phyloP scores from a whole-genome alignment of 352 stramenopile genomes.

The Pythium coloratum region DNA sequence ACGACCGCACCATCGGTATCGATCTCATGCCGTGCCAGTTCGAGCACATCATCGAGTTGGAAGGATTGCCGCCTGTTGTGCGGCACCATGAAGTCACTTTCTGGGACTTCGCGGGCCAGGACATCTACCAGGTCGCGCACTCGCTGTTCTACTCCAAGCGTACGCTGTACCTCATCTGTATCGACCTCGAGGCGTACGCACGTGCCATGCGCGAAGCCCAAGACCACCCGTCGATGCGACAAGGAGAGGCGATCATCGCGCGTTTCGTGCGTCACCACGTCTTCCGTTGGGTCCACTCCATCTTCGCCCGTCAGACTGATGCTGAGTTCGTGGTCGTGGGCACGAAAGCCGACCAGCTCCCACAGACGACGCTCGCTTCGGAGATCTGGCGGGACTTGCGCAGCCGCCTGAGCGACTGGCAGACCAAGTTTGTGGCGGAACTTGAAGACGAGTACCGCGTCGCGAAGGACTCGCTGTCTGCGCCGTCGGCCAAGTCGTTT shows the following conservation, averaged over 20 bases:
- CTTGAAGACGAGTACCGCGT: slow-evolving; percentile 11
- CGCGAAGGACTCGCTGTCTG: background rate
- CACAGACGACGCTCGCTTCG: background rate
- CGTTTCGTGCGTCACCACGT: slow-evolving; percentile 18
- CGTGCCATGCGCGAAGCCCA: background rate
- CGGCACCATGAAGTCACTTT: slow-evolving; percentile 17
- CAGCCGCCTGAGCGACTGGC: slow-evolving; percentile 16
- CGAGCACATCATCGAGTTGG: background rate
- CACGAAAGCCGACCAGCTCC: slow-evolving; percentile 23
- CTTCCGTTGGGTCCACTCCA: slow-evolving; percentile 25
- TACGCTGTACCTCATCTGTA: slow-evolving; percentile 23
- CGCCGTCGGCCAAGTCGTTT: background rate
- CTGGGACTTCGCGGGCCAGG: slow-evolving; percentile 18
- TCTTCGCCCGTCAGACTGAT: slow-evolving; percentile 20
- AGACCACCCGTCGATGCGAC: background rate
- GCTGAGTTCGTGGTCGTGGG: slow-evolving; percentile 28
- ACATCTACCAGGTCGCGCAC: slow-evolving; percentile 10
- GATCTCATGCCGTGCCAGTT: slow-evolving; percentile 35
- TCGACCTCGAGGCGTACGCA: slow-evolving; percentile 18
- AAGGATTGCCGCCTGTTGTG: background rate
- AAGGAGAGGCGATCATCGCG: slow-evolving; percentile 9
- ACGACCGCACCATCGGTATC: slow-evolving; percentile 37
- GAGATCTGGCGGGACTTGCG: slow-evolving; percentile 20
- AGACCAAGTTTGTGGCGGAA: slow-evolving; percentile 7
- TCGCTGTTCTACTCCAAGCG: slow-evolving; percentile 23